Evolutionary conservation across 805 yeast genomes (phyloP).

Genomic region (Spathaspora girioi): DNA sequence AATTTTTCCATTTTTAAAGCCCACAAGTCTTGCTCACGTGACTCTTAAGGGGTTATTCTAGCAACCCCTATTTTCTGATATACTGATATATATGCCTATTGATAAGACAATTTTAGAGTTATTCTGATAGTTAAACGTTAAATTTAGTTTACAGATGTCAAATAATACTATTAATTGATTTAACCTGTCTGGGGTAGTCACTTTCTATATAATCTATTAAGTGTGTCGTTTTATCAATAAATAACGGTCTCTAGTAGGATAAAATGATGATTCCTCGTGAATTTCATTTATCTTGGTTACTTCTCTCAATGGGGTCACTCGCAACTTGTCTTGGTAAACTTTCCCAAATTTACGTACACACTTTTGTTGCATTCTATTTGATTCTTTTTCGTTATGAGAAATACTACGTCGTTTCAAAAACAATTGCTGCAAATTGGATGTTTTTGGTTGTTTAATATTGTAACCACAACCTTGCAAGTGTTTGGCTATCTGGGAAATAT

Average conservation of each 20-base stretch:
- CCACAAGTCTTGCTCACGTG: too few relatives aligned
- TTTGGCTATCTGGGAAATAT: not conserved
- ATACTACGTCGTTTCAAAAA: not conserved
- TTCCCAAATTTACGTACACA: conserved; percentile 1
- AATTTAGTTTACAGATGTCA: too few relatives aligned
- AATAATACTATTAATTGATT: too few relatives aligned
- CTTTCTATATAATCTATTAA: too few relatives aligned
- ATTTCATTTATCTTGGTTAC: not conserved
- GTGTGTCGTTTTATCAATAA: not conserved
- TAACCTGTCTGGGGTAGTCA: too few relatives aligned
- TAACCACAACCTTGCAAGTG: conserved; percentile 1
- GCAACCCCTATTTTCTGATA: too few relatives aligned
- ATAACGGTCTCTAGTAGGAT: not conserved
- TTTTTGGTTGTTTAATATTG: conserved; percentile 1
- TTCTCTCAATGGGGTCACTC: not conserved
- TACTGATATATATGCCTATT: too few relatives aligned
- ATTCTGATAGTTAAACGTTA: too few relatives aligned
- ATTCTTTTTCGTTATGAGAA: not conserved
- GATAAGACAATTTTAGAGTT: too few relatives aligned
- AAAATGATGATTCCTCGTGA: not conserved
- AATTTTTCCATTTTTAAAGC: too few relatives aligned
- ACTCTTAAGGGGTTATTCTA: too few relatives aligned
- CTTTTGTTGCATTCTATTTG: not conserved
- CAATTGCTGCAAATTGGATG: not conserved
- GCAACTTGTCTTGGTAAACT: not conserved